Evolutionary conservation across 306 rosid species (phyloP).

Genomic region (Quercus variabilis): DNA sequence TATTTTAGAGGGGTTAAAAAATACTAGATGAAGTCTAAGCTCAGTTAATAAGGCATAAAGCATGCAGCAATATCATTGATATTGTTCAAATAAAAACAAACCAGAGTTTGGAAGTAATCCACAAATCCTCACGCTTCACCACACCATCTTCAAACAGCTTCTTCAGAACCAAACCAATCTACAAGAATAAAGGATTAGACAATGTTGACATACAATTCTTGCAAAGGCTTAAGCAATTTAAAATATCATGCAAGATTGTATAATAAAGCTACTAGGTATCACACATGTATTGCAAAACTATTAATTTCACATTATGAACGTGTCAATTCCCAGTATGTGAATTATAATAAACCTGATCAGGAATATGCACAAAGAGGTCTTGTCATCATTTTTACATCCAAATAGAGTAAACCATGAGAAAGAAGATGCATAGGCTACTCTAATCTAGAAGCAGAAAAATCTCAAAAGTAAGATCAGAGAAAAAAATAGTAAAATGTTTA

Average conservation of each 20-base stretch:
- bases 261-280: neutral
- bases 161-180: conserved; percentile 71
- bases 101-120: conserved; percentile 92
- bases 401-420: neutral
- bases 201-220: neutral
- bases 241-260: neutral
- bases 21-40: conserved; percentile 5
- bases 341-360: neutral
- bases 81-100: conserved; percentile 27
- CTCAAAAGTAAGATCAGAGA: neutral
- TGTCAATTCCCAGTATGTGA: neutral
- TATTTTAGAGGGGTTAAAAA: neutral
- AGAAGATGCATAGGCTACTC: neutral
- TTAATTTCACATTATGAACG: neutral
- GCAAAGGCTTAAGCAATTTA: neutral
- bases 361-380: neutral
- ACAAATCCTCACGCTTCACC: conserved; percentile 81
- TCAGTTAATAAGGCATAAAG: neutral
- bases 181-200: neutral
- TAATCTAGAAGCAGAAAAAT: neutral
- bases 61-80: neutral
- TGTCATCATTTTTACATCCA: neutral
- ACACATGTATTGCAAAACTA: neutral
- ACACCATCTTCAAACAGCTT: conserved; percentile 69
- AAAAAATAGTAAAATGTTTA: no score